phyloP scores from a whole-genome alignment of 164 flowering plant species.

The Santalum album region DNA sequence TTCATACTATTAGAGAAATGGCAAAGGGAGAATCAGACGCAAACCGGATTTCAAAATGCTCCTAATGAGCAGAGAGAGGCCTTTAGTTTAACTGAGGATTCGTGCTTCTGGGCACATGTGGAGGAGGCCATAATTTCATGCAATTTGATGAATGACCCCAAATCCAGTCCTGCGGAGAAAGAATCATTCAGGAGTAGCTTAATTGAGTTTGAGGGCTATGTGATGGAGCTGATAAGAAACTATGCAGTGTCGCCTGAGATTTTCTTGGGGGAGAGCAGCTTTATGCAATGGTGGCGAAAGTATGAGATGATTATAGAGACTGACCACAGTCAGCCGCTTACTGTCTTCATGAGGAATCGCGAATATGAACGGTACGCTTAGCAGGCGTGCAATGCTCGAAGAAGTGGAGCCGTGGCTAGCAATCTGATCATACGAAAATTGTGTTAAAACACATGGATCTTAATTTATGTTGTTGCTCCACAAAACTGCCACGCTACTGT shows the following conservation, averaged over 20 bases:
- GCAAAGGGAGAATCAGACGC: conserved; percentile 16
- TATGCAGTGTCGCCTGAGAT: conserved; percentile 30
- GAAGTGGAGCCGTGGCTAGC: no score
- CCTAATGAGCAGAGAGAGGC: conserved; percentile 3
- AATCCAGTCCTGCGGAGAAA: conserved; percentile 2
- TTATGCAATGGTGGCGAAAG: conserved; percentile 39
- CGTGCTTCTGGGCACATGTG: conserved; percentile 48
- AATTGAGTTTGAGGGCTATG: conserved; percentile 23
- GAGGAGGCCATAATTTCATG: conserved; percentile 33
- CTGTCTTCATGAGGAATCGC: conserved; percentile 12
- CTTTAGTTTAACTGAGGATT: conserved; percentile 31
- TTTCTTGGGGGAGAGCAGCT: conserved; percentile 36
- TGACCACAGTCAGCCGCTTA: conserved; percentile 10
- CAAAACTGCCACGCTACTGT: no score
- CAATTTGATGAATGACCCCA: conserved; percentile 8
- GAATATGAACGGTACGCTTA: neutral
- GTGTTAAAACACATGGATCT: no score
- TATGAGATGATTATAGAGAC: conserved; percentile 13
- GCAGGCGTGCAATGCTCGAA: neutral
- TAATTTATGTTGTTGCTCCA: no score
- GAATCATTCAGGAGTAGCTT: conserved; percentile 4
- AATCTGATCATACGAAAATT: no score
- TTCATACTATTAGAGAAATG: conserved; percentile 31
- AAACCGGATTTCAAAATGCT: neutral
- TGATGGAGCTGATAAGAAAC: conserved; percentile 17